A percentile compares a stretch with the other conserved stretches of the same genome.
Conservation (phyloP, 2,329 filamentous ascomycete genomes). For the Penicillium sp. region DNA sequence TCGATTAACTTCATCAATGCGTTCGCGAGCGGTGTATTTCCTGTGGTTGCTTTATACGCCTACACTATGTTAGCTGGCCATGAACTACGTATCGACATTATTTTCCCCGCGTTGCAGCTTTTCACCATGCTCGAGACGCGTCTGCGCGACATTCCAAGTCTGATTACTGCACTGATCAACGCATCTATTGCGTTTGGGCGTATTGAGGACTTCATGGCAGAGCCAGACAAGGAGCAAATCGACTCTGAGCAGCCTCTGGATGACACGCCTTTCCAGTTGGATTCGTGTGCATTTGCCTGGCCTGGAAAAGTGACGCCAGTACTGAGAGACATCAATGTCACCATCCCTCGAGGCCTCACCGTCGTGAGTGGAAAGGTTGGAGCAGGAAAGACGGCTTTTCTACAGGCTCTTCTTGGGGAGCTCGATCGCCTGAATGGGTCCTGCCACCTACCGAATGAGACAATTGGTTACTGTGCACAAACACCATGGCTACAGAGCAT, state of each 20-base stretch:
- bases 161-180: slow-evolving; percentile 77
- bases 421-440: slow-evolving; percentile 56
- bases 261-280: slow-evolving; percentile 46
- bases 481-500: slow-evolving; percentile 70
- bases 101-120: slow-evolving; percentile 82
- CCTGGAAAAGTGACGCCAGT: slow-evolving; percentile 65
- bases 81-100: slow-evolving; percentile 74
- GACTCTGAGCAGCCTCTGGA: slow-evolving; percentile 35
- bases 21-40: slow-evolving; percentile 72
- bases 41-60: slow-evolving; percentile 77
- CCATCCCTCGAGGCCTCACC: slow-evolving; percentile 59
- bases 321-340: slow-evolving; percentile 56
- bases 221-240: slow-evolving; percentile 77
- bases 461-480: slow-evolving; percentile 66
- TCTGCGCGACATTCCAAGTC: slow-evolving; percentile 71
- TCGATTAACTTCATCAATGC: slow-evolving; percentile 70
- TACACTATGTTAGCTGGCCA: slow-evolving; percentile 72
- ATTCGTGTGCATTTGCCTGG: slow-evolving; percentile 75
- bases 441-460: slow-evolving; percentile 56
- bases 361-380: slow-evolving; percentile 66
- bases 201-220: slow-evolving; percentile 83
- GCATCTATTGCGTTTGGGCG: slow-evolving; percentile 79
- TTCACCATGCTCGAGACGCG: slow-evolving; percentile 75
- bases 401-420: slow-evolving; percentile 62
- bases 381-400: slow-evolving; percentile 63